Conservation (phyloP, 2,329 filamentous ascomycete genomes). For the Myriosclerotinia duriaeana region DNA sequence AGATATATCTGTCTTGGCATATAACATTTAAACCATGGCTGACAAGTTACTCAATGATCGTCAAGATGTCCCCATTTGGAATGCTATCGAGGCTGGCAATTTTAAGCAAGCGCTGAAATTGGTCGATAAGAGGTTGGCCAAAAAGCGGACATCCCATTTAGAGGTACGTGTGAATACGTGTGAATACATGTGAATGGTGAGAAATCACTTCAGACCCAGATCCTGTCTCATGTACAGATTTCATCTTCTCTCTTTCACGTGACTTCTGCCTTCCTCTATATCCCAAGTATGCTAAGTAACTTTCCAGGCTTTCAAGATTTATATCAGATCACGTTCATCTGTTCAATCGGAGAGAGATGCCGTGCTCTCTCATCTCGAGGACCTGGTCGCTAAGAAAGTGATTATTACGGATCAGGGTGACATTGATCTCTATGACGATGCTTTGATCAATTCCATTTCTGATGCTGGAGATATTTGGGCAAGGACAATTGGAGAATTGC, state of each 20-base stretch:
- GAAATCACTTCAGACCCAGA: background rate
- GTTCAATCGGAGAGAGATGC: slow-evolving; percentile 35
- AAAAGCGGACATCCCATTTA: slow-evolving; percentile 38
- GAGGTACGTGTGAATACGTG: slow-evolving; percentile 39
- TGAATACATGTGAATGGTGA: slow-evolving; percentile 29
- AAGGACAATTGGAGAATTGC: slow-evolving; percentile 38
- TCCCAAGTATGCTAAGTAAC: slow-evolving; percentile 11
- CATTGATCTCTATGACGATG: slow-evolving; percentile 39
- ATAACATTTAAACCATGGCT: slow-evolving; percentile 29
- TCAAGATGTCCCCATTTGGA: slow-evolving; percentile 40
- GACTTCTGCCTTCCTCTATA: background rate
- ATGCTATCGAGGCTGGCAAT: slow-evolving; percentile 40
- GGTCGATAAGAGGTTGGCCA: slow-evolving; percentile 41
- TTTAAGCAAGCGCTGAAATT: slow-evolving; percentile 42
- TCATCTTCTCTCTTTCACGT: background rate
- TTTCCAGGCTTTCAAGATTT: slow-evolving; percentile 39
- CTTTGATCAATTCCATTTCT: slow-evolving; percentile 33
- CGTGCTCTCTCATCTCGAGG: slow-evolving; percentile 36
- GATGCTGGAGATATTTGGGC: slow-evolving; percentile 33
- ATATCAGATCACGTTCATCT: slow-evolving; percentile 36
- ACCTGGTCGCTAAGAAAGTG: slow-evolving; percentile 32
- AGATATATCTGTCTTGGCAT: background rate
- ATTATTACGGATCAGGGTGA: slow-evolving; percentile 36
- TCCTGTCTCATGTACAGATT: background rate
- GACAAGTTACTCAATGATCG: slow-evolving; percentile 35